Evolutionary conservation across 768 basidiomycete species (phyloP).

Genomic region (Lenzites betulinus): DNA sequence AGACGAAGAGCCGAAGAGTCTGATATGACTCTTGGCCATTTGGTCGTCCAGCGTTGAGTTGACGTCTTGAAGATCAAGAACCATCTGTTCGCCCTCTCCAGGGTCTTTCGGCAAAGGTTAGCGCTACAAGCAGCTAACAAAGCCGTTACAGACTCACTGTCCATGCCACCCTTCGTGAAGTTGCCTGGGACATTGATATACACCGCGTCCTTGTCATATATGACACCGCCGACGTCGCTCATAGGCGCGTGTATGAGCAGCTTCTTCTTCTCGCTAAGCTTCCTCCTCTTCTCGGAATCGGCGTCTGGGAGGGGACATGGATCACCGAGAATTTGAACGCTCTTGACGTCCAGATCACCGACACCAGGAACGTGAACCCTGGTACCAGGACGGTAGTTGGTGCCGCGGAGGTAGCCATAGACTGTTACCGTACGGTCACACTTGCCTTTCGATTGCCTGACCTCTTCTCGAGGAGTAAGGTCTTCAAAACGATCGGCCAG

Average conservation of each 20-base stretch:
- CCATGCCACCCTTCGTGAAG: constrained; percentile 77
- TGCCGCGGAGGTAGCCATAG: constrained; percentile 94
- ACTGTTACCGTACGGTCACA: constrained; percentile 92
- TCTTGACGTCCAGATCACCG: constrained; percentile 81
- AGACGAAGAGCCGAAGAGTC: constrained; percentile 81
- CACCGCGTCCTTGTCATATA: constrained; percentile 98
- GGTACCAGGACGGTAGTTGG: constrained; percentile 72
- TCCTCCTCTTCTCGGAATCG: constrained; percentile 88
- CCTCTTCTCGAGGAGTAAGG: constrained; percentile 82
- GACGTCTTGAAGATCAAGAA: constrained; percentile 93
- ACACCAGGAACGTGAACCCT: constrained; percentile 94
- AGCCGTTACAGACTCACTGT: constrained; percentile 45
- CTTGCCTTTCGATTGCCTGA: constrained; percentile 79
- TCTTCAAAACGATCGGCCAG: constrained; percentile 95
- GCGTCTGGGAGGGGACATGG: constrained; percentile 93
- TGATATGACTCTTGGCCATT: constrained; percentile 79
- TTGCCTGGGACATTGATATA: constrained; percentile 97
- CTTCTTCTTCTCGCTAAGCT: constrained; percentile 94
- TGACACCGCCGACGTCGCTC: constrained; percentile 96
- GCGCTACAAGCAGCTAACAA: not conserved
- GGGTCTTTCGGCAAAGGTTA: constrained; percentile 36
- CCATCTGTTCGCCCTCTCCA: constrained; percentile 97
- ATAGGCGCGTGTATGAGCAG: constrained; percentile 93
- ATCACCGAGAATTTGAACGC: constrained; percentile 78
- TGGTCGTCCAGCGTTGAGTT: constrained; percentile 79